Conservation (phyloP, 202 grass and related monocot species). For the Digitaria exilis region DNA sequence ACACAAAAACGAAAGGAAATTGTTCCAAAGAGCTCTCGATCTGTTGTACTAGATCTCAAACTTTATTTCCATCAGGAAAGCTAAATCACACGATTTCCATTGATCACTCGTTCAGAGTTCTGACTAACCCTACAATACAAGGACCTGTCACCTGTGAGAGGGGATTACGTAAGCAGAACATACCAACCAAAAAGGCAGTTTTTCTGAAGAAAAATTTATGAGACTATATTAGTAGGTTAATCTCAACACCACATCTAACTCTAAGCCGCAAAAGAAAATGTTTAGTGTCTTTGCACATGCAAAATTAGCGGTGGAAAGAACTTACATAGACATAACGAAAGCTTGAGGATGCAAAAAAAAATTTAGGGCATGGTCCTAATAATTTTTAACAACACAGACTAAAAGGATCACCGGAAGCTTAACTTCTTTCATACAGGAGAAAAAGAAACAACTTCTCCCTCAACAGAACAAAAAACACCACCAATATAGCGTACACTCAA, state of each 20-base stretch:
- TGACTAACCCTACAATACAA: too few species aligned
- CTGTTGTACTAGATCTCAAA: background rate
- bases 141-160: background rate
- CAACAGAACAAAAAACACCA: too few species aligned
- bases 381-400: background rate
- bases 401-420: background rate
- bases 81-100: too few species aligned
- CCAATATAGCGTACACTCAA: background rate
- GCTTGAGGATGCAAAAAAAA: background rate
- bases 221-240: too few species aligned
- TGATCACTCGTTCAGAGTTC: background rate
- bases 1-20: background rate
- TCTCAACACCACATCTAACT: too few species aligned
- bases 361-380: background rate
- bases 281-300: background rate
- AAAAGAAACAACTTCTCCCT: background rate
- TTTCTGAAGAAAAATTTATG: too few species aligned
- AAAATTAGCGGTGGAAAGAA: background rate
- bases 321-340: background rate
- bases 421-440: too few species aligned
- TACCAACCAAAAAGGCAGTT: too few species aligned
- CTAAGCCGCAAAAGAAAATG: background rate
- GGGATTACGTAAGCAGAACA: too few species aligned
- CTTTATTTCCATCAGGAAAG: background rate
- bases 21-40: background rate